Evolutionary conservation across 2,329 filamentous ascomycete genomes (phyloP).

Genomic region (Dactylellina drechsleri): DNA sequence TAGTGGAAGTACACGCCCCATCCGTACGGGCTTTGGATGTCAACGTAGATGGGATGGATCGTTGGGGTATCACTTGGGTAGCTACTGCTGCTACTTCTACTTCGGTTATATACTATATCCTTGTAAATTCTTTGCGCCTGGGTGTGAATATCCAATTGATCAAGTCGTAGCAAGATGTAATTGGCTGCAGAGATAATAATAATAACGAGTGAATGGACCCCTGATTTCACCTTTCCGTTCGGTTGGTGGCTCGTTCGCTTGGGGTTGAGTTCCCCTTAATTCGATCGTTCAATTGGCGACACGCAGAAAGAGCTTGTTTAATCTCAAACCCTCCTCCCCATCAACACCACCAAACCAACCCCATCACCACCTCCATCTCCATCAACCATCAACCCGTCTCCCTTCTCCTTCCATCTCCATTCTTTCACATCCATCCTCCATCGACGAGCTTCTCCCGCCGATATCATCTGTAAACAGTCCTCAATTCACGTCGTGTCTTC

Average conservation of each 20-base stretch:
- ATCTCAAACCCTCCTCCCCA: conserved; percentile 41
- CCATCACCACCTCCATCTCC: conserved; percentile 43
- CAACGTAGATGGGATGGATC: background rate
- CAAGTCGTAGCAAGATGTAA: conserved; percentile 9
- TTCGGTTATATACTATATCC: background rate
- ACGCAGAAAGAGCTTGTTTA: conserved; percentile 44
- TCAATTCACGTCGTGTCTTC: conserved; percentile 55
- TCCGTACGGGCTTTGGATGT: conserved; percentile 72
- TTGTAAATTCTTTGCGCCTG: background rate
- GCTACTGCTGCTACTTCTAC: too few relatives aligned
- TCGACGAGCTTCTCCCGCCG: conserved; percentile 34
- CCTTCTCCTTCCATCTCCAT: conserved; percentile 1
- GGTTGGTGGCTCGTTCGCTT: conserved; percentile 33
- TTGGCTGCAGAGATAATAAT: conserved; percentile 20
- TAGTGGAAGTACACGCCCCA: conserved; percentile 74
- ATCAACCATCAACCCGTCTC: conserved; percentile 18
- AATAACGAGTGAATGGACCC: conserved; percentile 18
- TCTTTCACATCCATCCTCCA: conserved; percentile 9
- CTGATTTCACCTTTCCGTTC: conserved; percentile 50
- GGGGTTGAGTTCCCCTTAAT: conserved; percentile 50
- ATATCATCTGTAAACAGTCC: conserved; percentile 23
- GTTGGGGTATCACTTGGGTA: too few relatives aligned
- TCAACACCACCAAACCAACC: conserved; percentile 55
- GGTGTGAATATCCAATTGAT: too few relatives aligned
- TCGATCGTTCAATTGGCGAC: conserved; percentile 23